Evolutionary conservation across 192 early-diverging fungal genomes (phyloP), one percentile per base, ranked within the genome.

Genomic region (Paraglomus brasilianum): DNA sequence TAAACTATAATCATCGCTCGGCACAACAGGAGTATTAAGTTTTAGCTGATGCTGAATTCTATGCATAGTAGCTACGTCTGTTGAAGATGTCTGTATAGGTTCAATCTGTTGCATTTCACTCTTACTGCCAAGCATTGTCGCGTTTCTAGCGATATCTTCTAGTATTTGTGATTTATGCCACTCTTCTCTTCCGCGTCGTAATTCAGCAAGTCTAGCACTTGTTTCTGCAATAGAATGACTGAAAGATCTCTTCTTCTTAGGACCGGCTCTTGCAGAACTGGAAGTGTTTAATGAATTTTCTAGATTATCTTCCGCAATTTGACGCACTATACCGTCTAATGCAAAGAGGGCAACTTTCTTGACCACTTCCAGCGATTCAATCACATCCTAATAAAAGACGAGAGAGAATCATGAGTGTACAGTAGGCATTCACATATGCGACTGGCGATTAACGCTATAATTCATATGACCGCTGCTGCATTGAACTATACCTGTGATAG

Each of bases 321-420:
- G 77, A 11, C 77, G 77, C 2, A 86, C 65, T 22, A 82, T 47
- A 36, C 74, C 66, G 71, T 86, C 81, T 24, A 86, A 61, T 6
- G 81, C 82, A 11, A 79, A 50, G 53, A 86, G 75, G 2, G 77
- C 73, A n/a, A 81, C 64, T 41, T 82, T 63, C 68, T 84, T 86
- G 51, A 83, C 76, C 7, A 81, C 80, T 40, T 75, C 69, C 21
- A 86, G 60, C 2, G 84, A 83, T 36, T 82, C 67, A 13, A 76
- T 70, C 4, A 85, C 81, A 73, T 80, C 70, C 74, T 80, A 30
- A 7, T 46, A 4, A 71, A 15, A 19, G 36, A 36, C 14, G 9
- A 52, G 22, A 48, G 44, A 47, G 41, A 22, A 48, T n/a, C 10
- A 13, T n/a, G 11, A 10, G n/a, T 48, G 11, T n/a, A 48, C n/a